These are phyloP conservation scores for Ogataea thermomethanolica DNA, from an alignment of 805 yeast genomes.

Conservation along the genomic window DNA sequence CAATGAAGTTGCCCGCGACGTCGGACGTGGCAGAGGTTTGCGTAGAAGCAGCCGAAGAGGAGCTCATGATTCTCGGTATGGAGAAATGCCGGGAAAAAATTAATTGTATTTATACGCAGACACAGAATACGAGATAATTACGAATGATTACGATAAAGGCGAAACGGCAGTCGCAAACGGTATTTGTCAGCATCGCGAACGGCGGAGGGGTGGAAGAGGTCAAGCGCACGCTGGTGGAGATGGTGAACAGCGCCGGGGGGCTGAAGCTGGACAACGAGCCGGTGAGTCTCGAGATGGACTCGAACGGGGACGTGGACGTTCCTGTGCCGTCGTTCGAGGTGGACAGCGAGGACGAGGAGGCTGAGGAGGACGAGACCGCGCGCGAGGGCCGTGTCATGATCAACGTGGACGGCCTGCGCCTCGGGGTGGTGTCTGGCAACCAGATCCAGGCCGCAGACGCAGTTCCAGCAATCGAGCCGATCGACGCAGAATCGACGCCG, in stretches of 20 bases:
- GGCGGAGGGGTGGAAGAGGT: conserved; percentile 26
- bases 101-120: neutral
- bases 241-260: conserved; percentile 50
- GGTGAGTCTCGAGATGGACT: conserved; percentile 24
- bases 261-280: conserved; percentile 29
- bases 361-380: conserved; percentile 15
- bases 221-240: conserved; percentile 32
- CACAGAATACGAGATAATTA: neutral
- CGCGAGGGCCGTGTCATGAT: conserved; percentile 18
- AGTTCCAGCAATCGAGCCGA: no score
- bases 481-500: conserved; percentile 11
- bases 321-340: conserved; percentile 38
- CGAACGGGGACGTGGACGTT: conserved; percentile 32
- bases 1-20: conserved; percentile 24
- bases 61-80: conserved; percentile 1
- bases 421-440: conserved; percentile 40
- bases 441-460: conserved; percentile 23
- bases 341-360: conserved; percentile 22
- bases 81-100: conserved; percentile 2
- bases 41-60: conserved; percentile 4
- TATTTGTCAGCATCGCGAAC: conserved; percentile 27
- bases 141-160: conserved; percentile 28
- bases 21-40: conserved; percentile 3
- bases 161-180: conserved; percentile 36
- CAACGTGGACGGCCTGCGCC: conserved; percentile 27